phyloP scores from a whole-genome alignment of 164 flowering plant species.

The Vitis rupestris region DNA sequence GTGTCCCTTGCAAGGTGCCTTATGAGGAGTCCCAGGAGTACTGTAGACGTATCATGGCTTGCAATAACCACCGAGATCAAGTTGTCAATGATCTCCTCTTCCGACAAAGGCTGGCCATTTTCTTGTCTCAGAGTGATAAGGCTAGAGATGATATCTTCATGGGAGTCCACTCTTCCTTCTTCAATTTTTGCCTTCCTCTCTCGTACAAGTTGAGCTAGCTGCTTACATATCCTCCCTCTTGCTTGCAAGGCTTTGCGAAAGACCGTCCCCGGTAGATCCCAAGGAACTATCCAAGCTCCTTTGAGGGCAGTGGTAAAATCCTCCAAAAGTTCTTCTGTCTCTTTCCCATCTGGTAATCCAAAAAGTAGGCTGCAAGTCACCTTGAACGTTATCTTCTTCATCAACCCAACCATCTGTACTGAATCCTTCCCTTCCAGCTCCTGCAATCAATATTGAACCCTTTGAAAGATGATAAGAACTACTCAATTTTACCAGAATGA shows the following conservation, averaged over 20 bases:
- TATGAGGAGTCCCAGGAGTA: conserved; percentile 15
- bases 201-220: conserved; percentile 9
- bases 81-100: conserved; percentile 21
- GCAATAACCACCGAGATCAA: conserved; percentile 21
- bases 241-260: conserved; percentile 21
- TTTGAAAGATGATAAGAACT: too few relatives aligned
- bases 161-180: not conserved
- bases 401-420: conserved; percentile 6
- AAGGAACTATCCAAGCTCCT: conserved; percentile 25
- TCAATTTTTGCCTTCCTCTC: conserved; percentile 11
- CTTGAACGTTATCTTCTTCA: conserved; percentile 28
- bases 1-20: conserved; percentile 23
- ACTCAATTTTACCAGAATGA: not conserved
- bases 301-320: conserved; percentile 17
- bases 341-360: conserved; percentile 22
- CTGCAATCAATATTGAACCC: not conserved
- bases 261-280: conserved; percentile 25
- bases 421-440: conserved; percentile 20
- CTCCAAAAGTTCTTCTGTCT: conserved; percentile 20
- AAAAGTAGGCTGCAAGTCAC: conserved; percentile 28
- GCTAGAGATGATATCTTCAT: conserved; percentile 14
- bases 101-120: conserved; percentile 13
- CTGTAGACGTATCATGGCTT: conserved; percentile 23
- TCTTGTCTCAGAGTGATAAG: conserved; percentile 25
- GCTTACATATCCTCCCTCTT: conserved; percentile 12